Evolutionary conservation across 805 yeast species (phyloP).

Genomic region (Pichia rugopelliculosa): DNA sequence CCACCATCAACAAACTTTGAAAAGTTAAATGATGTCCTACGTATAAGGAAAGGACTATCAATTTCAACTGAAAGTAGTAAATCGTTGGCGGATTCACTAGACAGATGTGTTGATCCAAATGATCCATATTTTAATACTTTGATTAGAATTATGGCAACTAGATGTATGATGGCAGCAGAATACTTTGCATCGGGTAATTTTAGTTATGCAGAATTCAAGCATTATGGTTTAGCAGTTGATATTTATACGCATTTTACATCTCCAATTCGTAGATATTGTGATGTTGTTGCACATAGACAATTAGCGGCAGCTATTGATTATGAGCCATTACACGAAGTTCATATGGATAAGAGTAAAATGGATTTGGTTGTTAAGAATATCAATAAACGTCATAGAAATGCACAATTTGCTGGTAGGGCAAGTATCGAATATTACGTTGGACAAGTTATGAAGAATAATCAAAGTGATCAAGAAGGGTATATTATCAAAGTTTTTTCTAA

Average conservation of each 20-base stretch:
- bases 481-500: constrained; percentile 88
- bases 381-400: constrained; percentile 91
- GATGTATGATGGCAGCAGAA: constrained; percentile 99
- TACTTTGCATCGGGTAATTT: constrained; percentile 88
- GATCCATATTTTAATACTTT: constrained; percentile 92
- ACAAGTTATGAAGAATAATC: constrained; percentile 86
- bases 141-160: constrained; percentile 91
- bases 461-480: constrained; percentile 78
- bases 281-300: constrained; percentile 94
- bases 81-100: constrained; percentile 89
- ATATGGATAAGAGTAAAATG: constrained; percentile 85
- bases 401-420: constrained; percentile 98
- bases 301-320: constrained; percentile 97
- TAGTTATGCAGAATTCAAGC: constrained; percentile 87
- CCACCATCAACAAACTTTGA: constrained; percentile 96
- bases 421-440: constrained; percentile 97
- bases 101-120: constrained; percentile 70
- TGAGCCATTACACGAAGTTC: constrained; percentile 72
- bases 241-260: constrained; percentile 98
- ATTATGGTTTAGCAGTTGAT: constrained; percentile 95
- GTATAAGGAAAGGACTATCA: constrained; percentile 67
- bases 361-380: constrained; percentile 83
- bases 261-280: constrained; percentile 97
- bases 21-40: constrained; percentile 77
- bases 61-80: constrained; percentile 80